Conservation (phyloP, 108 stramenopile species). For the Hondaea fermentalgiana region DNA sequence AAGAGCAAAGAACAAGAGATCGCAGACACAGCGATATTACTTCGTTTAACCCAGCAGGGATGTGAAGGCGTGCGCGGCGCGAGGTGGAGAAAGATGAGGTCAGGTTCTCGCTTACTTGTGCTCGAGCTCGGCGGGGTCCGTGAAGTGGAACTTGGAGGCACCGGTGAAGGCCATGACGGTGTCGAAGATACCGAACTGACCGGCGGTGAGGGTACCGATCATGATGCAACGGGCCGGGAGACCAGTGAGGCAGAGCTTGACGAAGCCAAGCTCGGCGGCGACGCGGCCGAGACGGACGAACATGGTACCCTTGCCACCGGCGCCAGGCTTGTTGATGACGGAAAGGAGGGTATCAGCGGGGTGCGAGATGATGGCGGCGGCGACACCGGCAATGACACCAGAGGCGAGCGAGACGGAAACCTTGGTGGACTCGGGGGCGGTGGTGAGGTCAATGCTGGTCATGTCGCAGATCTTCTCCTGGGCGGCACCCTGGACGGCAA, state of each 20-base stretch:
- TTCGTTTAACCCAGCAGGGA: neutral
- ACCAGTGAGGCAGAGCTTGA: constrained; percentile 89
- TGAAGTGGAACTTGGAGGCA: constrained; percentile 94
- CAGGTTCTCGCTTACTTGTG: neutral
- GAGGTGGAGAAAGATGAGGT: neutral
- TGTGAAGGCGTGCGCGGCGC: neutral
- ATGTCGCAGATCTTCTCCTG: constrained; percentile 75
- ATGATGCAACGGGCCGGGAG: constrained; percentile 92
- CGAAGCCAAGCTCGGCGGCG: constrained; percentile 82
- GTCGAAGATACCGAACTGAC: constrained; percentile 99
- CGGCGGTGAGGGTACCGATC: constrained; percentile 97
- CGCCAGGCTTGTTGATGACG: constrained; percentile 93
- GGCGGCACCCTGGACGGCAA: constrained; percentile 87
- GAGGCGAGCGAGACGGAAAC: constrained; percentile 72
- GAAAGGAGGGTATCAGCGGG: constrained; percentile 96
- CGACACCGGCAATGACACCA: constrained; percentile 90
- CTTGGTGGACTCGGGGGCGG: constrained; percentile 49
- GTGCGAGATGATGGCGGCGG: constrained; percentile 96
- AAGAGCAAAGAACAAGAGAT: too few relatives aligned
- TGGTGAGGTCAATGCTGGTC: constrained; percentile 68
- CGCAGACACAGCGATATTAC: too few relatives aligned
- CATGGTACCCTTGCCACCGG: constrained; percentile 85
- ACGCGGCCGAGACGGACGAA: constrained; percentile 75
- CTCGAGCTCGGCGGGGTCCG: constrained; percentile 54
- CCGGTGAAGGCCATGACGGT: constrained; percentile 87